Base-by-base conservation (phyloP, 2,329 filamentous ascomycete genomes). In the Cladobotryum mycophilum region DNA sequence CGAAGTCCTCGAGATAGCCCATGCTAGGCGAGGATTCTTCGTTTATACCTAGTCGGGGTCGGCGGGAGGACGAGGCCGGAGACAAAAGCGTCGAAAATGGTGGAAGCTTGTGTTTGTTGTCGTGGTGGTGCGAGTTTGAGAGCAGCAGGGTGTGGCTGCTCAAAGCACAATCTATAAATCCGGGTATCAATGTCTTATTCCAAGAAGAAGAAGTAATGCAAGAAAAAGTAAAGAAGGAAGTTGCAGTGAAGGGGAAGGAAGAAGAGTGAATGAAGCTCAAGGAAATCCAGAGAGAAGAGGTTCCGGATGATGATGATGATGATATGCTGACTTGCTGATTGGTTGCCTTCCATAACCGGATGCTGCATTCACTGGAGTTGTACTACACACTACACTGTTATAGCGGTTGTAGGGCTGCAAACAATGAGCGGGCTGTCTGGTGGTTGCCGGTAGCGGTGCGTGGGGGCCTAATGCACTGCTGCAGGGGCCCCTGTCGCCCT, bases 1-100 rank as follows among this genome's bases (percentile, higher is more conserved):
- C 79, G 72, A 85, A 85, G 58, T 85, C 82, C 68, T 76, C 76
- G 66, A 72, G 72, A 72, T 78, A 70, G 77, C 80, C 80, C 81
- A 85, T 85, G 80, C 79, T 82, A 84, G 81, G 81, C 81, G 75
- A 81, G 67, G 64, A 66, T 66, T 60, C 55, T 52, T 55, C 42
- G 34, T 17, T 45, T 13, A 45, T 38, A 17, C 33, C 13, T 50
- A 36, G 36, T 53, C 40, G 22, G 47, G 43, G 30, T 36, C 20
- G 15, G 41, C 30, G 34, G 45, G 25, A 15, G 38, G 46, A 34
- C 46, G 41, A 45, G n/a, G 45, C 44, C 40, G 44, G 43, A 40
- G 46, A 44, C 46, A 40, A 33, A 13, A 11, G 36, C 7, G 15
- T 20, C 36, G 18, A 13, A 37, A 30, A 33, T 30, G 30, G 41